Evolutionary conservation across 768 basidiomycete genomes (phyloP), one percentile per base, ranked within the genome.

Genomic region (Megacollybia marginata): DNA sequence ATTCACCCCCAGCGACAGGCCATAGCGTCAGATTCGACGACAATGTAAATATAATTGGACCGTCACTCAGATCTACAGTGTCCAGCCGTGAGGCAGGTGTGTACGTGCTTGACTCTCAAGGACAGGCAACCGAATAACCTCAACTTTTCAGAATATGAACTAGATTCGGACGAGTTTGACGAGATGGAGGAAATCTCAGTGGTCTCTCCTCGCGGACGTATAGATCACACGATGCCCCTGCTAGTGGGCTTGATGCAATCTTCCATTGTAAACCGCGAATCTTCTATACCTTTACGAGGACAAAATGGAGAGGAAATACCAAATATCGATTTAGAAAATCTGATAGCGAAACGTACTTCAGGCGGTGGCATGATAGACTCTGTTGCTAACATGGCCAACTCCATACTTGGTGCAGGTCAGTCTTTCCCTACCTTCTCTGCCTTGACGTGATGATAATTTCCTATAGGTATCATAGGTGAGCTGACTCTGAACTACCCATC

Each of bases 321-420:
- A 43, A 54, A 76, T 34, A 55, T 86, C 49, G 74, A 92, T 69
- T 63, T 93, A 59, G 79, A 93, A 50, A 83, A 85, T 53, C 66
- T 94, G 31, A 80, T 83, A 40, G 73, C 76, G 18, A 85, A 85
- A 62, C 71, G 73, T 42, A 72, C 67, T 35, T 77, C 82, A 0
- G 87, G 89, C 42, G 88, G 90, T 18, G 82, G 83, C 0, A 66
- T 92, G 70, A 9, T 91, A 1, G 83, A 89, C 59, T 91, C 88
- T 8, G 75, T 90, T 51, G 86, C 89, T 18, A 89, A 94, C 63
- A 96, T 96, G 95, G 88, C 92, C 18, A 97, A 98, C 62, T 92
- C 90, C 2, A 96, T 98, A 33, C 69, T 97, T 12, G 94, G 94
- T 40, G 94, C 94, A 60, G 93, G 92, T 80, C 66, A 69, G 71